Conservation (phyloP, 305 asterid species). For the Ilex paraguariensis region DNA sequence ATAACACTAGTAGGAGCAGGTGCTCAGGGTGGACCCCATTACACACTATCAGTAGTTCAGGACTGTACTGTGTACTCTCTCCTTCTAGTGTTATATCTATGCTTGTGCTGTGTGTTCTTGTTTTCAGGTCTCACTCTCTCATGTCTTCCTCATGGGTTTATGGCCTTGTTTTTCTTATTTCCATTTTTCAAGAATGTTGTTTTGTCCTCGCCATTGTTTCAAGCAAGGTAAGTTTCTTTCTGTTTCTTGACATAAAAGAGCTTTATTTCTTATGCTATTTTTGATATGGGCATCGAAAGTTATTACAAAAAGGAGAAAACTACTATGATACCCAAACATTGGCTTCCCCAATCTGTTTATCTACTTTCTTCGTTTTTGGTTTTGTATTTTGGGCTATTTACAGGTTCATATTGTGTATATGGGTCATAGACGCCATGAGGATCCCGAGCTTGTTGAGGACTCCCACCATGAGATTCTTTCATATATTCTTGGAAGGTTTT, state of each 20-base stretch:
- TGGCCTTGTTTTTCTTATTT: constrained; percentile 8
- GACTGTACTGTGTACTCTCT: too few species aligned
- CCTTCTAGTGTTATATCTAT: not conserved
- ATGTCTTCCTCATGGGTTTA: constrained; percentile 18
- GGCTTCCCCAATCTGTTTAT: too few species aligned
- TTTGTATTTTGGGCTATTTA: not conserved
- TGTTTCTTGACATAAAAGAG: not conserved
- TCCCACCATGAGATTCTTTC: constrained; percentile 27
- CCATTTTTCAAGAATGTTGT: constrained; percentile 2
- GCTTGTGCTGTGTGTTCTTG: constrained; percentile 1
- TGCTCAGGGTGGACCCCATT: too few species aligned
- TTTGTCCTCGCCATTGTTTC: constrained; percentile 13
- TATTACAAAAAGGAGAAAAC: too few species aligned
- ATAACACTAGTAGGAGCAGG: too few species aligned
- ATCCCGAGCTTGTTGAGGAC: constrained; percentile 15
- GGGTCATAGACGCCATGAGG: constrained; percentile 21
- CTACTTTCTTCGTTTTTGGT: too few species aligned
- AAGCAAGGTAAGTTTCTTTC: constrained; percentile 15
- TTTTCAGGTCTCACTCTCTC: too few species aligned
- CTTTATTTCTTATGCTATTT: too few species aligned
- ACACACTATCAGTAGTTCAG: too few species aligned
- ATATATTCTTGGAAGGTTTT: constrained; percentile 25
- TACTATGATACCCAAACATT: too few species aligned
- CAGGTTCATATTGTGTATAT: constrained; percentile 30
- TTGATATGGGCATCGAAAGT: too few species aligned